A percentile compares a stretch with the other conserved stretches of the same genome.
Evolutionary conservation across 2,329 filamentous ascomycete genomes (phyloP).

Genomic region (Sporothrix mexicana): DNA sequence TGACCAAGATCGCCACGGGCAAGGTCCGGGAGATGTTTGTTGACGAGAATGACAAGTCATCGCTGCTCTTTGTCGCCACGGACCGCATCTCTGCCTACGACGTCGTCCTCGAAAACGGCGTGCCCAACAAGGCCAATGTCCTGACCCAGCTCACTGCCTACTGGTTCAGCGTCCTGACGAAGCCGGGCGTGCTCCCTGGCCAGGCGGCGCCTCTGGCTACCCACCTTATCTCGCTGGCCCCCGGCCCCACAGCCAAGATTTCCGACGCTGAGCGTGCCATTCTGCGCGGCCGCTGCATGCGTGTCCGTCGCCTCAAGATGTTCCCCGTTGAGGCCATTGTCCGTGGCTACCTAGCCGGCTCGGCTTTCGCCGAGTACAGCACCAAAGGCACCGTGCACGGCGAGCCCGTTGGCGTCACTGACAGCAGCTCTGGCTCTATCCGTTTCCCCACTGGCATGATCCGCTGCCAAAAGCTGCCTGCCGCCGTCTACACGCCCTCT

Average conservation of each 20-base stretch:
- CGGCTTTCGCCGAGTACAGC: conserved; percentile 79
- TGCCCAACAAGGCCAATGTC: conserved; percentile 60
- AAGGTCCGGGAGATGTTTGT: conserved; percentile 44
- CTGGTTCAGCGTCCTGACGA: conserved; percentile 60
- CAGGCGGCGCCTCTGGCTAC: conserved; percentile 48
- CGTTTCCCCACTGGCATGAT: conserved; percentile 64
- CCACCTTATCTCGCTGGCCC: conserved; percentile 57
- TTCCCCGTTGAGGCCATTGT: conserved; percentile 84
- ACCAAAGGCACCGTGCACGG: conserved; percentile 79
- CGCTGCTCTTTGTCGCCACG: conserved; percentile 49
- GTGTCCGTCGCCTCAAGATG: conserved; percentile 73
- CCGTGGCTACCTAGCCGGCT: conserved; percentile 88
- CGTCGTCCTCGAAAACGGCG: conserved; percentile 78
- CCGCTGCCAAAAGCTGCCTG: conserved; percentile 72
- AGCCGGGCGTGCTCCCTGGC: conserved; percentile 49
- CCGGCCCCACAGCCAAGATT: conserved; percentile 45
- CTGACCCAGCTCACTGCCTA: conserved; percentile 56
- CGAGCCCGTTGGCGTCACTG: conserved; percentile 56
- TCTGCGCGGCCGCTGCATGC: conserved; percentile 74
- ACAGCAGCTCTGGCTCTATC: not conserved
- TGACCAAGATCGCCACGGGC: conserved; percentile 44
- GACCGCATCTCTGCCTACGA: conserved; percentile 97
- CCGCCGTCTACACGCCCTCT: conserved; percentile 75
- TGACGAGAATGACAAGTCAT: conserved; percentile 37
- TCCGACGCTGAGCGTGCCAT: conserved; percentile 54